A percentile compares a stretch with the other conserved stretches of the same genome.
These are phyloP conservation scores for Lichtheimia hyalospora DNA, from an alignment of 371 early-diverging fungal genomes.

Conservation along the genomic window DNA sequence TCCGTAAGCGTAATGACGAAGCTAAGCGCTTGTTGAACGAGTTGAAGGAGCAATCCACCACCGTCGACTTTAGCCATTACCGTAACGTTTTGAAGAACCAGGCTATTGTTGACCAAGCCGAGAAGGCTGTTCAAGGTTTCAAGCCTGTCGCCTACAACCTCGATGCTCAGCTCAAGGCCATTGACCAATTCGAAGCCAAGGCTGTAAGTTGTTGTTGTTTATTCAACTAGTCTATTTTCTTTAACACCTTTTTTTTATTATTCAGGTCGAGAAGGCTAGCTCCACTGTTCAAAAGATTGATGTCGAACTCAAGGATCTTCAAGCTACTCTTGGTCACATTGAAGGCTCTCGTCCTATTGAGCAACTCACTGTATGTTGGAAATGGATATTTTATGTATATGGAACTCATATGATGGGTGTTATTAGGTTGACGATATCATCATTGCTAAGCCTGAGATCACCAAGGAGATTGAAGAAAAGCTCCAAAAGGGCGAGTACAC, in stretches of 20 bases:
- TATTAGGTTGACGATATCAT: constrained; percentile 89
- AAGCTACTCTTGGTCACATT: constrained; percentile 90
- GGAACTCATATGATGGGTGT: constrained; percentile 3
- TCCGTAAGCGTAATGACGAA: constrained; percentile 96
- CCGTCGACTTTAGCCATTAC: constrained; percentile 90
- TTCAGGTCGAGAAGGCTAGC: constrained; percentile 84
- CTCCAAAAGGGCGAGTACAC: constrained; percentile 90
- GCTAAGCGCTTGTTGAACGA: constrained; percentile 78
- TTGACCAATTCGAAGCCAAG: constrained; percentile 85
- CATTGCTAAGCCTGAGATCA: constrained; percentile 91
- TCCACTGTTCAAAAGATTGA: constrained; percentile 83
- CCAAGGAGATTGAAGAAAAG: constrained; percentile 85
- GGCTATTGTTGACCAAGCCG: constrained; percentile 85
- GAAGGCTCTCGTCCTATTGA: constrained; percentile 93
- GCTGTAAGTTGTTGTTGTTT: constrained; percentile 70
- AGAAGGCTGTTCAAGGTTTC: constrained; percentile 80
- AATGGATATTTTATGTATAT: not conserved
- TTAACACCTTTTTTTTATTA: not conserved
- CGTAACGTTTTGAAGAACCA: constrained; percentile 86
- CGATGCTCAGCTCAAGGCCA: constrained; percentile 82
- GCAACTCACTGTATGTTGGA: constrained; percentile 77
- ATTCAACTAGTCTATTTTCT: not conserved
- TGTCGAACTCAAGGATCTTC: constrained; percentile 83
- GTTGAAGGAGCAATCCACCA: constrained; percentile 79
- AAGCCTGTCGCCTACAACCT: constrained; percentile 86